Base-by-base conservation (phyloP, 805 yeast genomes). In the Vanderwaltozyma verrucispora region DNA sequence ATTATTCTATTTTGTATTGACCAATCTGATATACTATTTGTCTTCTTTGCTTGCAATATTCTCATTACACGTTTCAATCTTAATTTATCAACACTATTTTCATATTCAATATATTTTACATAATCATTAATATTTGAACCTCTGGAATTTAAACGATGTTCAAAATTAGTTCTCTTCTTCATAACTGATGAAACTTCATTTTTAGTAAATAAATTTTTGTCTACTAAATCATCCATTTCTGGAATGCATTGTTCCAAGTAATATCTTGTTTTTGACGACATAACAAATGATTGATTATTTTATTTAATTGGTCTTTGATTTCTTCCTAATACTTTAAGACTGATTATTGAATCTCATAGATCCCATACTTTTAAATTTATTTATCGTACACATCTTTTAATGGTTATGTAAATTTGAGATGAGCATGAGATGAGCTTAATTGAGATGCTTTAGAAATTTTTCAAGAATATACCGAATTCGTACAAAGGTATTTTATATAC, bases 121-220 rank as follows among this genome's bases (percentile, higher is more conserved):
- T 77, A 94, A 58, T 89, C 97, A 37, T 73, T 64, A 2, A 85
- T 73, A 45, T 72, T 77, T 11, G 88, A 75, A 1, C 92, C 94
- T 59, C 97, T 71, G 30, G 94, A 84, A 32, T 74, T 73, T 37
- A 92, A 74, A 40, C 95, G 65, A 58, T 92, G 95, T 62, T 92
- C 99, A 51, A 87, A 92, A 61, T 88, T 96, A 0, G 96, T 89
- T 64, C 98, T 74, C 54, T 87, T 75, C 63, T 92, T 79, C 86
- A 89, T 85, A 37, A 92, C 80, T 66, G 72, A 70, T 29, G 80
- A 77, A 46, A 87, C 76, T 61, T 92, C 98, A 48, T 73, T 74
- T 49, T 82, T 82, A 30, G 77, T 80, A 59, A 92, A 92, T 5
- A 92, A 67, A 3, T 87, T 87, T 51, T 84, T 80, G 40, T 74